Percentiles rank a stretch among this genome's conserved stretches.
Conservation (phyloP, 1,284 basidiomycete genomes). For the Earliella scabrosa region DNA sequence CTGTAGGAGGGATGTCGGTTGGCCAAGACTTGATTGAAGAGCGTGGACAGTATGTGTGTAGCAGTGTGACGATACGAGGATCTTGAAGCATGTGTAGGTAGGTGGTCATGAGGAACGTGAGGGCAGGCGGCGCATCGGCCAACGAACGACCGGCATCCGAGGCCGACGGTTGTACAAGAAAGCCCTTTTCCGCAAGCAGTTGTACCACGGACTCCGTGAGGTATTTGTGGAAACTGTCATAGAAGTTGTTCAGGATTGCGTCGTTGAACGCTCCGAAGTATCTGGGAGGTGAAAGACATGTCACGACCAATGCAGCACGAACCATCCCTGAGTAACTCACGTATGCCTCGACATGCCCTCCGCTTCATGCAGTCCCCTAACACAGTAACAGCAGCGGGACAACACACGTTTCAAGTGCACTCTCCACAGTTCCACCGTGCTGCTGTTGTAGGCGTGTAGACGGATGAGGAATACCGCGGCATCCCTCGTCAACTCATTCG, state of each 20-base stretch:
- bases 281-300: conserved; percentile 58
- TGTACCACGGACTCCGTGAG: conserved; percentile 56
- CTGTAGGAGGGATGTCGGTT: conserved; percentile 57
- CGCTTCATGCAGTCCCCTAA: conserved; percentile 63
- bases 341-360: conserved; percentile 66
- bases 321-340: conserved; percentile 47
- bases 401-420: conserved; percentile 58
- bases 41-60: conserved; percentile 46
- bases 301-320: background rate
- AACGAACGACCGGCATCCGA: conserved; percentile 35
- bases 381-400: conserved; percentile 67
- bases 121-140: conserved; percentile 47
- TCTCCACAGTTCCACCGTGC: conserved; percentile 67
- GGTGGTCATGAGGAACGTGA: conserved; percentile 70
- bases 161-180: conserved; percentile 31
- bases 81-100: conserved; percentile 67
- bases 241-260: conserved; percentile 59
- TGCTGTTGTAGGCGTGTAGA: conserved; percentile 76
- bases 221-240: conserved; percentile 68
- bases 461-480: conserved; percentile 81
- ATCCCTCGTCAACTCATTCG: conserved; percentile 53
- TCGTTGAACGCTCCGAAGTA: conserved; percentile 69
- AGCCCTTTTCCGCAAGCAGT: conserved; percentile 43
- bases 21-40: conserved; percentile 54
- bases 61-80: conserved; percentile 48